Percentiles rank a stretch among this genome's conserved stretches.
Conservation (phyloP, 768 basidiomycete species). For the Piloderma croceum region DNA sequence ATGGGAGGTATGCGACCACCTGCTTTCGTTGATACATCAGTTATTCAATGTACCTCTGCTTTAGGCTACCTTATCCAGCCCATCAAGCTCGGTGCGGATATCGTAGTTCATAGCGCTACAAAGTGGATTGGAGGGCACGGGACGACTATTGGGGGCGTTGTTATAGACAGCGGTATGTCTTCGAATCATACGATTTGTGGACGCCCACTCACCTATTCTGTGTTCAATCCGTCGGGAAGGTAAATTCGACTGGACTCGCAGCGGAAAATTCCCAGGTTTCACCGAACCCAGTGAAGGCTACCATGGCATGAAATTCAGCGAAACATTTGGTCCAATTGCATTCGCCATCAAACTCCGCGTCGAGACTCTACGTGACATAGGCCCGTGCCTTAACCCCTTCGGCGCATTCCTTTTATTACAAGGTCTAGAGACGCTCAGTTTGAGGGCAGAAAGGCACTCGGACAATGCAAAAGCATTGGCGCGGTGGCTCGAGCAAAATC, state of each 20-base stretch:
- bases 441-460: conserved; percentile 53
- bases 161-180: conserved; percentile 49
- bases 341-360: conserved; percentile 49
- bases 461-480: conserved; percentile 53
- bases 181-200: no score
- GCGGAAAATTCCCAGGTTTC: conserved; percentile 52
- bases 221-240: conserved; percentile 27
- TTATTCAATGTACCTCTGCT: no score
- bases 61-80: conserved; percentile 14
- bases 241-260: conserved; percentile 50
- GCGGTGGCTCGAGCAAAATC: conserved; percentile 30
- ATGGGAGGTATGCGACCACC: conserved; percentile 44
- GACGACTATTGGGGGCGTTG: conserved; percentile 60
- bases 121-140: conserved; percentile 69
- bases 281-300: conserved; percentile 52
- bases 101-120: conserved; percentile 49
- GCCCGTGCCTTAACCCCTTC: conserved; percentile 50
- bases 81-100: conserved; percentile 24
- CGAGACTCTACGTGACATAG: conserved; percentile 49
- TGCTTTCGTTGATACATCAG: no score
- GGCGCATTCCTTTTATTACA: conserved; percentile 53
- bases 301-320: conserved; percentile 45
- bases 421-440: conserved; percentile 57
- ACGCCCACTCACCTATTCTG: neutral
- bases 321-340: conserved; percentile 46